Conservation (phyloP, 305 asterid species). For the Fraxinus sp. region DNA sequence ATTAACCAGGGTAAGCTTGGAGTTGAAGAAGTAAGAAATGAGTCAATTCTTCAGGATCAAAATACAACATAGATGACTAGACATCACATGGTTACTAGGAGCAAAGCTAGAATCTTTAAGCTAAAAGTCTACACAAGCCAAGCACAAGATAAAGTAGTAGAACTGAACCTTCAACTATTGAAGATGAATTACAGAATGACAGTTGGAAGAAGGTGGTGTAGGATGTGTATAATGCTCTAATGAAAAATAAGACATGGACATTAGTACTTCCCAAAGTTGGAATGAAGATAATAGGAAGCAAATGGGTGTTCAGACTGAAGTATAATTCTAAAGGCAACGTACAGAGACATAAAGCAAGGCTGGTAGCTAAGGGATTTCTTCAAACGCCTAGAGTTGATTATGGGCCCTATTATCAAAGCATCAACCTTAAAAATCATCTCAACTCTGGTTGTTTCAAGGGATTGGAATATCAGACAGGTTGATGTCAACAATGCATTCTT, state of each 20-base stretch:
- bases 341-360: not conserved
- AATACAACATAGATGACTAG: not conserved
- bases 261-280: not conserved
- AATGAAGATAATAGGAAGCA: not conserved
- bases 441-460: not conserved
- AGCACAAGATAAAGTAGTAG: not conserved
- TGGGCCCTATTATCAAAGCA: not conserved
- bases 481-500: not conserved
- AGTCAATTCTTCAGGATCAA: not conserved
- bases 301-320: not conserved
- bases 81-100: not conserved
- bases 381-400: not conserved
- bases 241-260: not conserved
- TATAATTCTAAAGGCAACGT: not conserved
- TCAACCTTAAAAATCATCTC: not conserved
- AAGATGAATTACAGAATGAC: not conserved
- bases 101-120: not conserved
- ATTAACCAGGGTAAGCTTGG: not conserved
- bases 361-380: not conserved
- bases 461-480: not conserved
- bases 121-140: not conserved
- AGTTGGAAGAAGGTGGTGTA: not conserved
- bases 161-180: not conserved
- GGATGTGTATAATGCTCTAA: not conserved
- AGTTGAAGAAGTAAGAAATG: not conserved